phyloP scores from a whole-genome alignment of 1,139 yeast genomes.

The Eremothecium cymbalariae region DNA sequence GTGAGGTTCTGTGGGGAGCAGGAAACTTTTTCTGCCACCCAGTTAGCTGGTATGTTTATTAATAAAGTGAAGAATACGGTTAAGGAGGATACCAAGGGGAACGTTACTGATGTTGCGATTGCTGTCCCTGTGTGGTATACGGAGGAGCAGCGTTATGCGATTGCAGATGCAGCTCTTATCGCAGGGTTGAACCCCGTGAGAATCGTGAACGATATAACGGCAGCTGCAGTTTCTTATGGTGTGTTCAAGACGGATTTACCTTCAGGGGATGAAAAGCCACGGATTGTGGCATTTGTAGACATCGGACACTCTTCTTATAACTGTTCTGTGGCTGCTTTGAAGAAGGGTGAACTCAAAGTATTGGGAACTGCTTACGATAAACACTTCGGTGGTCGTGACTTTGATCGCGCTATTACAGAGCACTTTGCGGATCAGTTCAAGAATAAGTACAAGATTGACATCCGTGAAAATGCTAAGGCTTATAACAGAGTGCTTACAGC shows the following conservation, averaged over 20 bases:
- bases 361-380: slow-evolving; percentile 89
- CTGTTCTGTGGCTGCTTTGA: slow-evolving; percentile 82
- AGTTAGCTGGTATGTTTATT: slow-evolving; percentile 89
- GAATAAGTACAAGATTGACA: slow-evolving; percentile 87
- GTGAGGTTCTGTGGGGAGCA: slow-evolving; percentile 79
- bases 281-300: slow-evolving; percentile 87
- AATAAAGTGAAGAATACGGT: slow-evolving; percentile 82
- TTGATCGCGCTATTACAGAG: slow-evolving; percentile 87
- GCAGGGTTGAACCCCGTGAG: slow-evolving; percentile 98
- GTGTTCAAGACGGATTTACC: slow-evolving; percentile 94
- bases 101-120: slow-evolving; percentile 77
- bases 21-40: slow-evolving; percentile 75
- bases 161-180: slow-evolving; percentile 88
- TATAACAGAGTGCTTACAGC: slow-evolving; percentile 86
- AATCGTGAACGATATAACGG: slow-evolving; percentile 93
- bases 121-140: slow-evolving; percentile 98
- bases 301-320: slow-evolving; percentile 96
- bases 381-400: slow-evolving; percentile 97
- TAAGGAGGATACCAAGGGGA: slow-evolving; percentile 71
- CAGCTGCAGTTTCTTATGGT: slow-evolving; percentile 99
- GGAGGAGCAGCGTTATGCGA: slow-evolving; percentile 93
- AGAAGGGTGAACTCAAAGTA: slow-evolving; percentile 92
- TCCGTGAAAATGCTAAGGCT: slow-evolving; percentile 86
- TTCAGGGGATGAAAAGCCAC: slow-evolving; percentile 65
- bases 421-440: slow-evolving; percentile 91